These are phyloP conservation scores for Pseudonitzschia pungens DNA, from an alignment of 108 stramenopile genomes.

Conservation along the genomic window DNA sequence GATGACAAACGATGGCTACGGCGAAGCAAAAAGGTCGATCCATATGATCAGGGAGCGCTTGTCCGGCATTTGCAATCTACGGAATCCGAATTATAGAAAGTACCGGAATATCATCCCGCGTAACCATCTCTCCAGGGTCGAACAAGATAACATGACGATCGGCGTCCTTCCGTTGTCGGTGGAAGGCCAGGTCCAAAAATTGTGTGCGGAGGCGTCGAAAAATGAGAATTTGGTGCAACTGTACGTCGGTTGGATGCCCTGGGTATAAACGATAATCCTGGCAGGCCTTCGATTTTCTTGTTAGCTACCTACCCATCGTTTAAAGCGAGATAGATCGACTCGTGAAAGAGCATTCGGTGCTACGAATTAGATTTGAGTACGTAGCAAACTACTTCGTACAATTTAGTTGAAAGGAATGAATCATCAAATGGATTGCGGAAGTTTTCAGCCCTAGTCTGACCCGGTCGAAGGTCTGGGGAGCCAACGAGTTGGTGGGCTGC, in stretches of 20 bases:
- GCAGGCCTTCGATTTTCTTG: background rate
- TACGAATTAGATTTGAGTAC: too few relatives aligned
- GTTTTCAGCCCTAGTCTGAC: too few relatives aligned
- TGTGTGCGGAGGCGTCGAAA: slow-evolving; percentile 85
- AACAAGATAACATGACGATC: slow-evolving; percentile 50
- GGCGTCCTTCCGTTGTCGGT: slow-evolving; percentile 79
- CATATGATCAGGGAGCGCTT: slow-evolving; percentile 79
- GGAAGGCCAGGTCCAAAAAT: slow-evolving; percentile 88
- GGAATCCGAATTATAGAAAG: slow-evolving; percentile 79
- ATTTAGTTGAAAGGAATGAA: too few relatives aligned
- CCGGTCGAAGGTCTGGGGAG: too few relatives aligned
- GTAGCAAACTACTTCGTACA: too few relatives aligned
- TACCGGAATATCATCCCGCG: slow-evolving; percentile 20
- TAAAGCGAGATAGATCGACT: too few relatives aligned
- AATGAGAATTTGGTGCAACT: slow-evolving; percentile 85
- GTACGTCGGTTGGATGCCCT: slow-evolving; percentile 92
- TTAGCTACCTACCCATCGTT: too few relatives aligned
- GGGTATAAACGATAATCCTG: slow-evolving; percentile 47
- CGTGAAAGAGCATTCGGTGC: too few relatives aligned
- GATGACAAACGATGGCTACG: background rate
- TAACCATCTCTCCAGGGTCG: background rate
- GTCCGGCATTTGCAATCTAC: slow-evolving; percentile 83
- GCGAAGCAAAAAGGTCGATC: slow-evolving; percentile 59
- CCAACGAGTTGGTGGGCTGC: too few relatives aligned
- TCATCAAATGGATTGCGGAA: too few relatives aligned